Conservation (phyloP, 148 eudicot species). For the Gaultheria prostrata region DNA sequence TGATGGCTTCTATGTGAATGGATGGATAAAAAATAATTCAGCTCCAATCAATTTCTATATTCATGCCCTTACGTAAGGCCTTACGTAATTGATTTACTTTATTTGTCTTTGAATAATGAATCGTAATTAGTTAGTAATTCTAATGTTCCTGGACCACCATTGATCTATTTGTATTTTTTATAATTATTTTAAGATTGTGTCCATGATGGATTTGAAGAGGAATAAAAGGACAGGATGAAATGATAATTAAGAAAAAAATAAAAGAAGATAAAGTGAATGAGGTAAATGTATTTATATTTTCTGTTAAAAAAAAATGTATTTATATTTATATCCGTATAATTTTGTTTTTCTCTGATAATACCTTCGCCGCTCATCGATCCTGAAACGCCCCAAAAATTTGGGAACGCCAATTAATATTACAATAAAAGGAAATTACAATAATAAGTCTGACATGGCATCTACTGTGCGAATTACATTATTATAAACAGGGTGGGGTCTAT, state of each 20-base stretch:
- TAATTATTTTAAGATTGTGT: background rate
- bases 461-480: no score
- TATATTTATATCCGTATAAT: no score
- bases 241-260: background rate
- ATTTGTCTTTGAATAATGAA: background rate
- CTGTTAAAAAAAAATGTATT: no score
- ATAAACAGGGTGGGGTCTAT: no score
- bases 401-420: no score
- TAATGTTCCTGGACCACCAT: background rate
- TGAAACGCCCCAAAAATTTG: no score
- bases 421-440: no score
- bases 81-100: background rate
- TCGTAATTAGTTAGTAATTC: background rate
- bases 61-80: background rate
- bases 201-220: background rate
- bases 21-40: background rate
- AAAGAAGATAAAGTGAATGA: no score
- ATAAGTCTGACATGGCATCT: no score
- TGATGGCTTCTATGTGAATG: background rate
- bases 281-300: no score
- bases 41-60: background rate
- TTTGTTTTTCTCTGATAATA: no score
- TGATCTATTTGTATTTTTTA: background rate
- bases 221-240: background rate
- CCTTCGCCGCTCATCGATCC: no score